A percentile compares a stretch with the other conserved stretches of the same genome.
These are phyloP conservation scores for Juncus effusus DNA, from an alignment of 176 grass and related monocot species.

Conservation along the genomic window DNA sequence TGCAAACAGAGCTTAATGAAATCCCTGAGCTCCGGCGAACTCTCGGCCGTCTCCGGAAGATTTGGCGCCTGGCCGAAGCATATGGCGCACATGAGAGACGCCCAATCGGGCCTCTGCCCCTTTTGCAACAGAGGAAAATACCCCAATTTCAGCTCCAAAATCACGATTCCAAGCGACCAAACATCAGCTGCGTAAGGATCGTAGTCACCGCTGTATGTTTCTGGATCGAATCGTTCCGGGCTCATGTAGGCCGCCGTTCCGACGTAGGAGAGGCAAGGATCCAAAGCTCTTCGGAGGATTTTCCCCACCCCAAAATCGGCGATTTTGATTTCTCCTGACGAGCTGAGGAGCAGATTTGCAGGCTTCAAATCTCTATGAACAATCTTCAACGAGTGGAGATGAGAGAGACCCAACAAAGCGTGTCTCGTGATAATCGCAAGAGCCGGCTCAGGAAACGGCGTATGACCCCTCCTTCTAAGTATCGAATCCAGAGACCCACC, in stretches of 20 bases:
- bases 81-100: conserved; percentile 85
- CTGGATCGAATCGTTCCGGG: conserved; percentile 78
- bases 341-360: conserved; percentile 57
- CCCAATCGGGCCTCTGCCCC: conserved; percentile 76
- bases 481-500: conserved; percentile 58
- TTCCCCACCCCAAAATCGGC: conserved; percentile 78
- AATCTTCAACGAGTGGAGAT: conserved; percentile 58
- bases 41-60: conserved; percentile 33
- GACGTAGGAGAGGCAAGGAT: conserved; percentile 80
- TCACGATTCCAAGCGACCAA: conserved; percentile 66
- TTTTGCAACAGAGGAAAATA: conserved; percentile 82
- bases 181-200: conserved; percentile 90
- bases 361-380: conserved; percentile 92
- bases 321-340: conserved; percentile 67
- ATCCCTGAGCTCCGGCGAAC: conserved; percentile 59
- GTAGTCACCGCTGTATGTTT: conserved; percentile 65
- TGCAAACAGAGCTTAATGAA: conserved; percentile 79
- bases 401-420: conserved; percentile 45
- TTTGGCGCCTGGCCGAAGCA: conserved; percentile 69
- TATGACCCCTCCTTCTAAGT: conserved; percentile 34
- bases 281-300: conserved; percentile 53
- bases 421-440: conserved; percentile 66
- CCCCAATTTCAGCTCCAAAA: conserved; percentile 70
- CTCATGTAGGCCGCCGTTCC: conserved; percentile 91
- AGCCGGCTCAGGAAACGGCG: conserved; percentile 50